phyloP scores from a whole-genome alignment of 1,139 yeast species.

The Nadsonia commutata region DNA sequence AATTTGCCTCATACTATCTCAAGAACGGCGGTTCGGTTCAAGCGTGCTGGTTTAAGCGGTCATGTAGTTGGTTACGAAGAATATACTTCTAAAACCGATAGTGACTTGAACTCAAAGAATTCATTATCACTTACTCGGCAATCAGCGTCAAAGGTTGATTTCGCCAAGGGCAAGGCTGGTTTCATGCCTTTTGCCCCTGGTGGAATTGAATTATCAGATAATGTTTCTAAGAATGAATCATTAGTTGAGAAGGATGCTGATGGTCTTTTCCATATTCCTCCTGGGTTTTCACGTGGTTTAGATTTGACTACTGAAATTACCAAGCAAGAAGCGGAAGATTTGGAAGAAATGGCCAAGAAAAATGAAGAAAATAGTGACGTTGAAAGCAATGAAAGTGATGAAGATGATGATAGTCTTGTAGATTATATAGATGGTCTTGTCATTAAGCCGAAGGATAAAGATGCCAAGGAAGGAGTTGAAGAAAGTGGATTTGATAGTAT shows the following conservation, averaged over 20 bases:
- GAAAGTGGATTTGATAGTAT: slow-evolving; percentile 28
- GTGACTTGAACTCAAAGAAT: slow-evolving; percentile 44
- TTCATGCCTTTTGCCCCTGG: slow-evolving; percentile 91
- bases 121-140: slow-evolving; percentile 62
- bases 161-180: slow-evolving; percentile 55
- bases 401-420: slow-evolving; percentile 4
- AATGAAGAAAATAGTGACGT: slow-evolving; percentile 4
- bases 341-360: slow-evolving; percentile 3
- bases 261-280: slow-evolving; percentile 74
- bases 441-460: background rate
- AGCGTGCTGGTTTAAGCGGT: slow-evolving; percentile 63
- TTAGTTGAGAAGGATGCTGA: slow-evolving; percentile 50
- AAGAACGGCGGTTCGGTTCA: slow-evolving; percentile 26
- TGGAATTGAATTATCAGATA: slow-evolving; percentile 39
- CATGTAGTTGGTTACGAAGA: slow-evolving; percentile 49
- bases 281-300: slow-evolving; percentile 68
- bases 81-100: slow-evolving; percentile 30
- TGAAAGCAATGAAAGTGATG: slow-evolving; percentile 8
- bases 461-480: slow-evolving; percentile 2
- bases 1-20: slow-evolving; percentile 25
- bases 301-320: slow-evolving; percentile 16
- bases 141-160: slow-evolving; percentile 45
- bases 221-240: slow-evolving; percentile 22
- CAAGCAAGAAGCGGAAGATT: slow-evolving; percentile 14
- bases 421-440: slow-evolving; percentile 4